Evolutionary conservation across 176 grass and related monocot genomes (phyloP).

Genomic region (Oryza nivara): DNA sequence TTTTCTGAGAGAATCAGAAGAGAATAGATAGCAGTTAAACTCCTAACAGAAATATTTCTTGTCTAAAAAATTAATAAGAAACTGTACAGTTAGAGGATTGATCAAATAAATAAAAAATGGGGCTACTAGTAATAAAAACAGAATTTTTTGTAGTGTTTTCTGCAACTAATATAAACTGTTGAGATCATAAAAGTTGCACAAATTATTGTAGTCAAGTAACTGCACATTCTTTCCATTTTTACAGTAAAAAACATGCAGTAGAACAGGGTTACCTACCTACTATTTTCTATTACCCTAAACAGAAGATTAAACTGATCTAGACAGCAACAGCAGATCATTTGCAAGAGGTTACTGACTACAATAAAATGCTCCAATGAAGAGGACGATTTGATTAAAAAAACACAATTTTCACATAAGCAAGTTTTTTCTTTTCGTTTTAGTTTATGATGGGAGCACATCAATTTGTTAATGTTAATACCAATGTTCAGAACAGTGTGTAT

Average conservation of each 20-base stretch:
- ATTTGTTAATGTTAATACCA: not conserved
- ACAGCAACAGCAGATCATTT: not conserved
- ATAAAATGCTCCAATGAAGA: too few relatives aligned
- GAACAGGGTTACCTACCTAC: not conserved
- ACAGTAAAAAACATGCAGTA: not conserved
- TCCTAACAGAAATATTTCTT: not conserved
- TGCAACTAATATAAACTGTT: not conserved
- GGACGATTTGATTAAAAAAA: too few relatives aligned
- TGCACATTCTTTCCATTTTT: not conserved
- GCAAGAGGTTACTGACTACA: not conserved
- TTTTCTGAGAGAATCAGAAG: not conserved
- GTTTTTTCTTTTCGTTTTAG: not conserved
- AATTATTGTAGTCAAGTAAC: not conserved
- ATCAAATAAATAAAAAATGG: not conserved
- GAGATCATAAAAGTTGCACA: not conserved
- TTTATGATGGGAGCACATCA: too few relatives aligned
- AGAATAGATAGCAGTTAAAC: not conserved
- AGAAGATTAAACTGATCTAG: not conserved
- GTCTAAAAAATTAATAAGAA: not conserved
- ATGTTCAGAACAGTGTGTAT: not conserved
- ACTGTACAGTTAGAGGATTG: not conserved
- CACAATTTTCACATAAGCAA: not conserved
- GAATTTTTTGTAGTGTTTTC: too few relatives aligned
- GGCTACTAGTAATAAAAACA: not conserved
- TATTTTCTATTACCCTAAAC: not conserved